Conservation (phyloP, 306 rosid genomes). For the Lagenaria siceraria region DNA sequence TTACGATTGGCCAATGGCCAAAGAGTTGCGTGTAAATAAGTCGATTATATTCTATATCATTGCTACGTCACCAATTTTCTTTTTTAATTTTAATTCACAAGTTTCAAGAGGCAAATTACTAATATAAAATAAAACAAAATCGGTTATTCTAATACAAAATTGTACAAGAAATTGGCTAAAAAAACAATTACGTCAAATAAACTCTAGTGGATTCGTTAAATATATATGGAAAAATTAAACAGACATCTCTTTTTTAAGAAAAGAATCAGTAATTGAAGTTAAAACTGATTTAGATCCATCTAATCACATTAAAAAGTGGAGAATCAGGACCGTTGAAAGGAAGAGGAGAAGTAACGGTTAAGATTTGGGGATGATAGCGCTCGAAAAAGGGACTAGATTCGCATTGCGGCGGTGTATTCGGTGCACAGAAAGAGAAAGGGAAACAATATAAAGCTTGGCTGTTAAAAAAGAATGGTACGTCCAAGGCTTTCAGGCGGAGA, state of each 20-base stretch:
- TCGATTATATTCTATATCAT: neutral
- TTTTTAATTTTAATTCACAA: neutral
- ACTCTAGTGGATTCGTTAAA: neutral
- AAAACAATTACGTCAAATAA: neutral
- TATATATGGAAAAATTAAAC: too few relatives aligned
- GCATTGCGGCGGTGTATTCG: neutral
- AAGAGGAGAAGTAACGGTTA: neutral
- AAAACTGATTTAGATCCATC: too few relatives aligned
- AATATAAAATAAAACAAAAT: neutral
- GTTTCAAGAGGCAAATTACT: neutral
- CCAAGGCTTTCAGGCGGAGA: constrained; percentile 2
- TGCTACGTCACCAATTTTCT: neutral
- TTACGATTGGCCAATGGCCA: neutral
- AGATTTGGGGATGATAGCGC: neutral
- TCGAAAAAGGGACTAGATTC: neutral
- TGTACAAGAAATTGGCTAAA: neutral
- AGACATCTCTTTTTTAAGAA: too few relatives aligned
- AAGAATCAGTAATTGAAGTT: neutral
- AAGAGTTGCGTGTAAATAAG: neutral
- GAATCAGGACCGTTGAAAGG: neutral
- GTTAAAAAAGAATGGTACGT: neutral
- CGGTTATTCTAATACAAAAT: neutral
- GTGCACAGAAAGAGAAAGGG: neutral
- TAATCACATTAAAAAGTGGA: neutral
- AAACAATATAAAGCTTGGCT: neutral